Percentiles rank a stretch among this genome's conserved stretches.
These are phyloP conservation scores for Brettanomyces custersianus DNA, from an alignment of 805 yeast genomes.

Conservation along the genomic window DNA sequence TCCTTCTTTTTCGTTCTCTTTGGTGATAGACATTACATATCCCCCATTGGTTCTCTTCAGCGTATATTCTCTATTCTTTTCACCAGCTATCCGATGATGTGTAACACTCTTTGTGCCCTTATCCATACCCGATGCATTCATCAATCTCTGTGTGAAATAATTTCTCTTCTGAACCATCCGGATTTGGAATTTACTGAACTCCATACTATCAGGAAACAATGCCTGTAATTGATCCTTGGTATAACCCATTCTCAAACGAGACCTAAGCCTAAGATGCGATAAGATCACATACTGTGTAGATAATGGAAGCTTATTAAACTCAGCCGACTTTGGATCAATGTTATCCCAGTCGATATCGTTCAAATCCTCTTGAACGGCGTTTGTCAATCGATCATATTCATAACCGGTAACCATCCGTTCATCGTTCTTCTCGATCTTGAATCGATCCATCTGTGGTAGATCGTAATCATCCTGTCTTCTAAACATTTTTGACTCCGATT, in stretches of 20 bases:
- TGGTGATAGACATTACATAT: constrained; percentile 61
- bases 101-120: constrained; percentile 30
- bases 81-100: constrained; percentile 70
- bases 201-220: constrained; percentile 77
- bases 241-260: constrained; percentile 92
- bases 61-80: constrained; percentile 65
- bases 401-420: constrained; percentile 65
- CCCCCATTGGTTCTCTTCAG: constrained; percentile 73
- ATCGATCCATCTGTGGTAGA: constrained; percentile 55
- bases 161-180: constrained; percentile 89
- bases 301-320: constrained; percentile 68
- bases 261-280: constrained; percentile 72
- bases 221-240: constrained; percentile 78
- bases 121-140: constrained; percentile 78
- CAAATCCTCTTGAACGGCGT: constrained; percentile 48
- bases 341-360: constrained; percentile 62
- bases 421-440: constrained; percentile 49
- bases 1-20: constrained; percentile 29
- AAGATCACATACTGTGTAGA: constrained; percentile 83
- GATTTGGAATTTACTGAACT: constrained; percentile 87
- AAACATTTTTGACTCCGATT: constrained; percentile 26
- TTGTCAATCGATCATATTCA: constrained; percentile 55
- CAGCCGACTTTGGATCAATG: constrained; percentile 77
- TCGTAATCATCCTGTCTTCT: constrained; percentile 74
- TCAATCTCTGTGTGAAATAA: constrained; percentile 76